These are phyloP conservation scores for Gnomoniopsis smithogilvyi DNA, from an alignment of 2,329 filamentous ascomycete species.

Conservation along the genomic window DNA sequence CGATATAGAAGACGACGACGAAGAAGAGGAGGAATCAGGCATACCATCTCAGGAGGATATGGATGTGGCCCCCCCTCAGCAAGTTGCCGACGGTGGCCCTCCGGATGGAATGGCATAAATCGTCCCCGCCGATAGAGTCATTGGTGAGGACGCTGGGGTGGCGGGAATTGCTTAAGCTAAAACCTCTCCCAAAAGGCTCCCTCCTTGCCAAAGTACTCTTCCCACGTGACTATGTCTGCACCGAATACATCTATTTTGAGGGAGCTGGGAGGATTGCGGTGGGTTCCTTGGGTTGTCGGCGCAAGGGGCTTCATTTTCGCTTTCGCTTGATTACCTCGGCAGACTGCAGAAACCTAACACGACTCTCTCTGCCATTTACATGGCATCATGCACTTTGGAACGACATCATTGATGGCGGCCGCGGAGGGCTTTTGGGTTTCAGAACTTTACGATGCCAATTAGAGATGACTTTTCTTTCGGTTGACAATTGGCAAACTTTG, in stretches of 20 bases:
- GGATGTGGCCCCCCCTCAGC: neutral
- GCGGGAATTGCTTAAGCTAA: neutral
- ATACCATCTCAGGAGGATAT: conserved; percentile 35
- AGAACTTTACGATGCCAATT: neutral
- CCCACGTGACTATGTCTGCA: neutral
- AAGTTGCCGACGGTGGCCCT: neutral
- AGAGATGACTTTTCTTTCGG: neutral
- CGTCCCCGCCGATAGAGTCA: neutral
- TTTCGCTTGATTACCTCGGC: neutral
- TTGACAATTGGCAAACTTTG: neutral
- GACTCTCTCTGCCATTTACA: neutral
- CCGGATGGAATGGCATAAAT: conserved; percentile 3
- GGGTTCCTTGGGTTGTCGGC: neutral
- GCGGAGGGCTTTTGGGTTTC: neutral
- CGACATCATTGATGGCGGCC: neutral
- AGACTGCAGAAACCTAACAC: neutral
- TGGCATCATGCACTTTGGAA: neutral
- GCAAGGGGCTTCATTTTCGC: neutral
- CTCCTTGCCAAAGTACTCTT: neutral
- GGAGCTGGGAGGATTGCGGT: neutral
- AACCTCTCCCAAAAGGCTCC: neutral
- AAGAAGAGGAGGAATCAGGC: conserved; percentile 58
- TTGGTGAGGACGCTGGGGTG: neutral
- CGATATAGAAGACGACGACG: conserved; percentile 57
- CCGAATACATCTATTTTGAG: neutral